These are phyloP conservation scores for Aegilops tauschii DNA, from an alignment of 176 grass and related monocot genomes.

Conservation along the genomic window DNA sequence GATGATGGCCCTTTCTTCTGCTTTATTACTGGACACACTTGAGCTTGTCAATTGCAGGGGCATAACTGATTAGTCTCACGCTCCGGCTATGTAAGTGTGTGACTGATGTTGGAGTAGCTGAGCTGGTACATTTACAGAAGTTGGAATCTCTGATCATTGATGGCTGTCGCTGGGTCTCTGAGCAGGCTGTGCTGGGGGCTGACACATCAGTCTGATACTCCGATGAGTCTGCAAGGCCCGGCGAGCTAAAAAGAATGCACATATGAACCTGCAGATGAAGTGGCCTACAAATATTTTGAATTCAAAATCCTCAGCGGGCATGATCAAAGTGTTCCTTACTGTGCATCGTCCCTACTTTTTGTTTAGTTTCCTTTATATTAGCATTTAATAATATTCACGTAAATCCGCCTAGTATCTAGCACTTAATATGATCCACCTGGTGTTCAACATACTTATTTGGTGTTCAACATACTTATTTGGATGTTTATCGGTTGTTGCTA, in stretches of 20 bases:
- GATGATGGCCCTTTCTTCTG: conserved; percentile 38
- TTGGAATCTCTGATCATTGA: conserved; percentile 38
- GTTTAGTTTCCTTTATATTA: not conserved
- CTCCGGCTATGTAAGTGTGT: conserved; percentile 44
- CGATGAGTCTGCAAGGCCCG: not conserved
- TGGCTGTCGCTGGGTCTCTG: conserved; percentile 35
- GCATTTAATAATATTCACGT: not conserved
- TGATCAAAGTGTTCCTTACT: not conserved
- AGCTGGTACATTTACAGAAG: conserved; percentile 14
- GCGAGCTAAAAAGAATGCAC: not conserved
- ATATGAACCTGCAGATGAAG: not conserved
- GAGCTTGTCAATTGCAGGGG: conserved; percentile 37
- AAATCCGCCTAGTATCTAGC: not conserved
- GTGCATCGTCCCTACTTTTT: not conserved
- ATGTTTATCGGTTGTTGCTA: not conserved
- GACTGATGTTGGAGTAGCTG: conserved; percentile 42
- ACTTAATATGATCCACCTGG: not conserved
- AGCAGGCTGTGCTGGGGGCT: conserved; percentile 32
- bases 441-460: not conserved
- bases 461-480: not conserved
- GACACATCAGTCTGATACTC: conserved; percentile 21
- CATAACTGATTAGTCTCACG: conserved; percentile 32
- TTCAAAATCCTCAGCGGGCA: not conserved
- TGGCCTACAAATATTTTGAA: not conserved
- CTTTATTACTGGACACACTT: conserved; percentile 25